phyloP scores from a whole-genome alignment of 805 yeast genomes.

The Candida bentonensis region DNA sequence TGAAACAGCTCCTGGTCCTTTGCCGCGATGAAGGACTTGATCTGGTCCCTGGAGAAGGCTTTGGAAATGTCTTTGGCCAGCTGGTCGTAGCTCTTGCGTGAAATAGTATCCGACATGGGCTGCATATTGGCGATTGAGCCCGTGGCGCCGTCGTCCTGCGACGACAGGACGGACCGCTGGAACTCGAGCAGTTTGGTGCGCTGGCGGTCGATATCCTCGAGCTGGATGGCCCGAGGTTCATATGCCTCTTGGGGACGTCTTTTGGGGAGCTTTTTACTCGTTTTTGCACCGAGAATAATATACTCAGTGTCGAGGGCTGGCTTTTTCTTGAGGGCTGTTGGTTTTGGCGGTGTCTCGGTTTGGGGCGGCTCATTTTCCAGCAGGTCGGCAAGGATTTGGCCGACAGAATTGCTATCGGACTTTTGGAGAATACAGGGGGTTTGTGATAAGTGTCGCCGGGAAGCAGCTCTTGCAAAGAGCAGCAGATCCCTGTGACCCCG shows the following conservation, averaged over 20 bases:
- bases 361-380: too few species aligned
- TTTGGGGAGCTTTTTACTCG: conserved; percentile 10
- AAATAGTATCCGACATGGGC: conserved; percentile 8
- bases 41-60: conserved; percentile 17
- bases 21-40: conserved; percentile 8
- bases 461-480: too few species aligned
- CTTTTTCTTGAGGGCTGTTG: too few species aligned
- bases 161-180: conserved; percentile 6
- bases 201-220: conserved; percentile 11
- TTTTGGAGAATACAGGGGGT: too few species aligned
- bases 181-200: conserved; percentile 10
- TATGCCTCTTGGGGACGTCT: conserved; percentile 3
- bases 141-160: conserved; percentile 5
- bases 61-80: conserved; percentile 12
- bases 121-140: conserved; percentile 10
- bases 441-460: too few species aligned
- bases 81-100: conserved; percentile 13
- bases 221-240: conserved; percentile 3
- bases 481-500: too few species aligned
- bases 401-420: too few species aligned
- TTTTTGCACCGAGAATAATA: conserved; percentile 12
- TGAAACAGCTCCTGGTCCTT: conserved; percentile 1
- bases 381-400: too few species aligned
- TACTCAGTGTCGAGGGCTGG: conserved; percentile 4
- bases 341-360: too few species aligned